Conservation (phyloP, 2,329 filamentous ascomycete genomes). For the Metarhizium robertsii region DNA sequence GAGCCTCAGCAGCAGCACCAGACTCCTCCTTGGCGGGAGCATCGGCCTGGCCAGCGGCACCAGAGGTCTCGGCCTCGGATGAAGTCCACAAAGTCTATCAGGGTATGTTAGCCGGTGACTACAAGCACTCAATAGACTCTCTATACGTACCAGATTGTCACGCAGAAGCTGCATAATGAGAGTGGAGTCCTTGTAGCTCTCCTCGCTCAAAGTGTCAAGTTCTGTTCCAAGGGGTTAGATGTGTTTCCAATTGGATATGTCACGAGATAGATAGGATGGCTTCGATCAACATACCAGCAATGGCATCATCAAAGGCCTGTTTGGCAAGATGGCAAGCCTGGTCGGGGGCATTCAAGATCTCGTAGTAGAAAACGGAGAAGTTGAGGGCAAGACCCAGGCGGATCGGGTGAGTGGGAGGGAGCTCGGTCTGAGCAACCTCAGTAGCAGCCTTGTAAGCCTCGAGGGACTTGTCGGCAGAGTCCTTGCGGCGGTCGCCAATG, state of each 20-base stretch:
- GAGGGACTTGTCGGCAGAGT: constrained; percentile 84
- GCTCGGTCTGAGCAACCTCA: constrained; percentile 95
- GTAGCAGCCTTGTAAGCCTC: constrained; percentile 97
- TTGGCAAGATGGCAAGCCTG: constrained; percentile 98
- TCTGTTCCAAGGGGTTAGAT: constrained; percentile 39
- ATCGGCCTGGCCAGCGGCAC: constrained; percentile 40
- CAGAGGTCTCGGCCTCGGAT: constrained; percentile 77
- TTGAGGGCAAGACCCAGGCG: constrained; percentile 94
- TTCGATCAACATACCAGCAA: constrained; percentile 50
- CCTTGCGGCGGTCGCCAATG: constrained; percentile 89
- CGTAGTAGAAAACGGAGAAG: constrained; percentile 99
- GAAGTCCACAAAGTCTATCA: constrained; percentile 94
- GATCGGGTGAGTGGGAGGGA: constrained; percentile 95
- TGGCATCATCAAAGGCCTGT: constrained; percentile 97
- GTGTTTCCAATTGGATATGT: background rate
- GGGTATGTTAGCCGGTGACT: constrained; percentile 18
- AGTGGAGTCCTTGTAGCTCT: constrained; percentile 98
- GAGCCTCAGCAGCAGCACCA: constrained; percentile 47
- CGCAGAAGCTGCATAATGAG: constrained; percentile 98
- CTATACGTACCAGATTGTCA: constrained; percentile 73
- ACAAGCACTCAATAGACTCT: background rate
- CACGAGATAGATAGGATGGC: constrained; percentile 7
- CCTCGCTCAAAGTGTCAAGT: constrained; percentile 93
- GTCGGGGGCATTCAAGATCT: constrained; percentile 97
- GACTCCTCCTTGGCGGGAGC: constrained; percentile 34